A percentile compares a stretch with the other conserved stretches of the same genome.
Evolutionary conservation across 2,329 filamentous ascomycete species (phyloP).

Genomic region (Exutisphaerella laricina): DNA sequence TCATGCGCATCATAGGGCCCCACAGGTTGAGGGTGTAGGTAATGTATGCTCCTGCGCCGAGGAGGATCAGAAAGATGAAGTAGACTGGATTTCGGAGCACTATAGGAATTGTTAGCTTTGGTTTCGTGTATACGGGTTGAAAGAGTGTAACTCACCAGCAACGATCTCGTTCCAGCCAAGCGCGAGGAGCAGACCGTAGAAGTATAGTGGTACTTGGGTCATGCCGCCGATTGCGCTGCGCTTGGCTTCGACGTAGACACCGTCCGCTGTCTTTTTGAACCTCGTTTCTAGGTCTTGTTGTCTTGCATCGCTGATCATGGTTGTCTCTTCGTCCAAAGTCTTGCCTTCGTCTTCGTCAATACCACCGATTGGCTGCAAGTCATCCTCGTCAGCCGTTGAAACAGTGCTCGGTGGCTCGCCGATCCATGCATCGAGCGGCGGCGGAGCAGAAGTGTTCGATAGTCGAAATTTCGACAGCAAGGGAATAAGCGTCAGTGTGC

Average conservation of each 20-base stretch:
- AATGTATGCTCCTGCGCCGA: conserved; percentile 72
- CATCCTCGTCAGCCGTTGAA: conserved; percentile 81
- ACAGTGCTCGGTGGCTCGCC: conserved; percentile 69
- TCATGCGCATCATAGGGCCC: conserved; percentile 93
- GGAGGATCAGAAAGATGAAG: conserved; percentile 78
- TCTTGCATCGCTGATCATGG: conserved; percentile 83
- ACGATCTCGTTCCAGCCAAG: conserved; percentile 99
- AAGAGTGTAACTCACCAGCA: conserved; percentile 61
- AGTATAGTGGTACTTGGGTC: conserved; percentile 88
- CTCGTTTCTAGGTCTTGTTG: conserved; percentile 84
- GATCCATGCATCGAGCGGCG: conserved; percentile 79
- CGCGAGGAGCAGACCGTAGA: conserved; percentile 81
- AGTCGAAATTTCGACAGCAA: conserved; percentile 80
- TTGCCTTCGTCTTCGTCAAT: conserved; percentile 85
- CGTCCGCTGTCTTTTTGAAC: conserved; percentile 98
- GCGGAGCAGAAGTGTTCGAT: conserved; percentile 64
- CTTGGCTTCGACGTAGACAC: conserved; percentile 97
- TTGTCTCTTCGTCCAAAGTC: conserved; percentile 94
- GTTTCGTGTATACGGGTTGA: not conserved
- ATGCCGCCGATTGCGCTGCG: conserved; percentile 92
- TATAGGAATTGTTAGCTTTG: conserved; percentile 36
- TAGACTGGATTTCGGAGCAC: conserved; percentile 91
- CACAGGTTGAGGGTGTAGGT: conserved; percentile 93
- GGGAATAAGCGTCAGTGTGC: conserved; percentile 84
- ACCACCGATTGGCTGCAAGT: conserved; percentile 80